These are phyloP conservation scores for Umbilicaria muhlenbergii DNA, from an alignment of 495 filamentous ascomycete genomes.

Conservation along the genomic window DNA sequence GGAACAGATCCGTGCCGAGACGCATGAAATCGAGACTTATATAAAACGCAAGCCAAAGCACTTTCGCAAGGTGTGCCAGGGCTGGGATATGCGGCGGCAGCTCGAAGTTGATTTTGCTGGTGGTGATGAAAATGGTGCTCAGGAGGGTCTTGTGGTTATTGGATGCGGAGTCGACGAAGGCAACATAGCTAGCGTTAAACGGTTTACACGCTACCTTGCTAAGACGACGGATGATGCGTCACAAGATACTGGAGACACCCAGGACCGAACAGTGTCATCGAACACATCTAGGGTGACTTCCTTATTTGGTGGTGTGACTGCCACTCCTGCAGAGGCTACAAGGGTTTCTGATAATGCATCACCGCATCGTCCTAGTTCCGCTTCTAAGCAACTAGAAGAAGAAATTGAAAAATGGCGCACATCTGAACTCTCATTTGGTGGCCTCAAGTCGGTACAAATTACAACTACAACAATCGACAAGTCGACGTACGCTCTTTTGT, in stretches of 20 bases:
- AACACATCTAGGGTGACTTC: slow-evolving; percentile 16
- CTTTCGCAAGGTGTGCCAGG: slow-evolving; percentile 62
- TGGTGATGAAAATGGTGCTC: slow-evolving; percentile 54
- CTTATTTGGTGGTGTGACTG: slow-evolving; percentile 20
- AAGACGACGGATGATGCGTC: slow-evolving; percentile 4
- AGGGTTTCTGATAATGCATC: slow-evolving; percentile 5
- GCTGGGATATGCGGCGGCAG: slow-evolving; percentile 84
- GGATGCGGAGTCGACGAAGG: slow-evolving; percentile 49
- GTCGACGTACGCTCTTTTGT: slow-evolving; percentile 54
- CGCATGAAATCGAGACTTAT: slow-evolving; percentile 66
- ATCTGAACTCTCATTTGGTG: slow-evolving; percentile 39
- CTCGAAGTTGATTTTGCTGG: slow-evolving; percentile 82
- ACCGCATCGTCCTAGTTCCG: slow-evolving; percentile 1
- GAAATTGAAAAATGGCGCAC: slow-evolving; percentile 42
- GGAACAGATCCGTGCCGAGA: slow-evolving; percentile 57
- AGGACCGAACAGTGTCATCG: slow-evolving; percentile 2
- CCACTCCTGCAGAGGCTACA: neutral
- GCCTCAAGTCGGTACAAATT: slow-evolving; percentile 38
- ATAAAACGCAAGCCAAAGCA: slow-evolving; percentile 56
- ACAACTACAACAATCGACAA: slow-evolving; percentile 60
- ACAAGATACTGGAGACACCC: neutral
- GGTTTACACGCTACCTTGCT: slow-evolving; percentile 32
- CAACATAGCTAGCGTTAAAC: slow-evolving; percentile 29
- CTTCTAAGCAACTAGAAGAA: neutral
- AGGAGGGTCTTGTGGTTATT: slow-evolving; percentile 62